Evolutionary conservation across 108 stramenopile species (phyloP), one percentile per base, ranked within the genome.

Genomic region (Chaetoceros tenuissimus): DNA sequence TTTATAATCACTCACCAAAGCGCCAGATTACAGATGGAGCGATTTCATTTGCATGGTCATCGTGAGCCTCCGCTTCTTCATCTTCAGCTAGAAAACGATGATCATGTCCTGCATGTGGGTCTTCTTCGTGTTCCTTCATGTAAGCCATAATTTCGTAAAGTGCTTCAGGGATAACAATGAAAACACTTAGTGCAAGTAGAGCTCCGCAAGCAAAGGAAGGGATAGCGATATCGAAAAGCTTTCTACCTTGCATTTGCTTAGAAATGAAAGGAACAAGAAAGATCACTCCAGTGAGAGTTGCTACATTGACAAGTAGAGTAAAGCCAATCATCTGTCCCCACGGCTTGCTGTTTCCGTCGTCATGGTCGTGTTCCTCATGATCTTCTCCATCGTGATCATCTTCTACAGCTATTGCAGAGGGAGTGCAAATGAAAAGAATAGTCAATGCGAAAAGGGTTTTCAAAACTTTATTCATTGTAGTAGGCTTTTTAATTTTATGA

Each of bases 21-120:
- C 73, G 68, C 73, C 86, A 85, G 5, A 40, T 13, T 10, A 40
- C 34, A 2, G 79, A 54, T 27, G 43, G 55, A 21, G 51, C 28
- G 5, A 54, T 50, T 51, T 82, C 79, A 23, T 58, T 69, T 17
- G 24, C 60, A 45, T 72, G 59, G 24, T 69, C 79, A 18, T 64
- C 67, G 18, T 74, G 66, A 40, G 13, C 34, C n/a, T n/a, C n/a
- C n/a, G n/a, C n/a, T 40, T 40, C 34, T 1, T 71, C 77, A 21
- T 66, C 34, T 13, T 40, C 34, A 13, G 5, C 8, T 5, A 40
- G 34, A 13, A 40, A 40, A 40, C 34, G 34, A 40, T 40, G 34
- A 40, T 40, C 13, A 40, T 40, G 34, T 5, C 34, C 54, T 44
- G 31, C 13, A 40, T 55, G 54, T 10, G 27, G 17, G 17, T 53